Conservation (phyloP, 306 rosid genomes). For the Prunus kanzakura region DNA sequence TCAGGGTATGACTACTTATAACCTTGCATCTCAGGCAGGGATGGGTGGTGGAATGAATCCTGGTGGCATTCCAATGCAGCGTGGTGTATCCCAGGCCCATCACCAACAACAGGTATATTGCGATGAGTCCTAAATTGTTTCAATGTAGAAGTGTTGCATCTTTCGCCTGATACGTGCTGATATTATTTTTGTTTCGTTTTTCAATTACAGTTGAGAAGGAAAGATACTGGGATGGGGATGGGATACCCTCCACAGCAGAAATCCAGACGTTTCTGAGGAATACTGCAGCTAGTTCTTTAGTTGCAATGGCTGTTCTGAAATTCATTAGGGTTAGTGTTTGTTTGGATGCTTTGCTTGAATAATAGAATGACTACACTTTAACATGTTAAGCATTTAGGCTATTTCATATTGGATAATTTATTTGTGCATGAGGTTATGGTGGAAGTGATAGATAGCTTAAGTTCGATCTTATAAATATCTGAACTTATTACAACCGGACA, state of each 20-base stretch:
- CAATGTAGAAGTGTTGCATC: neutral
- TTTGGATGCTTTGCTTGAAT: neutral
- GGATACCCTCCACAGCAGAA: conserved; percentile 82
- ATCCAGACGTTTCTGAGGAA: conserved; percentile 69
- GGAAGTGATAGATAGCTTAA: conserved; percentile 20
- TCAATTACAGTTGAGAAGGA: conserved; percentile 65
- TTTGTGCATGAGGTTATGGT: neutral
- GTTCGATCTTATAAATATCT: too few relatives aligned
- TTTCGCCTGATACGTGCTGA: conserved; percentile 6
- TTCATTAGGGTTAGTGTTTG: conserved; percentile 6
- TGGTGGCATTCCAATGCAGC: conserved; percentile 79
- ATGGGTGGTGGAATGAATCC: conserved; percentile 87
- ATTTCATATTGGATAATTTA: too few relatives aligned
- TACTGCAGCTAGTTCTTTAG: neutral
- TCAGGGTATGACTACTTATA: conserved; percentile 70
- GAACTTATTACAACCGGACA: too few relatives aligned
- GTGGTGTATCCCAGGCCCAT: conserved; percentile 81
- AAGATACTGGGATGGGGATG: conserved; percentile 66
- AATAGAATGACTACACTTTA: too few relatives aligned
- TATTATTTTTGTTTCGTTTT: conserved; percentile 13
- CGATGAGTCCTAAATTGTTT: neutral
- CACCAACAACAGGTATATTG: conserved; percentile 78
- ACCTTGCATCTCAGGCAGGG: conserved; percentile 78
- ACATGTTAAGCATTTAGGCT: too few relatives aligned
- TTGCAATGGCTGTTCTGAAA: neutral